Conservation (phyloP, 1,139 yeast species). For the Pichia sp. region DNA sequence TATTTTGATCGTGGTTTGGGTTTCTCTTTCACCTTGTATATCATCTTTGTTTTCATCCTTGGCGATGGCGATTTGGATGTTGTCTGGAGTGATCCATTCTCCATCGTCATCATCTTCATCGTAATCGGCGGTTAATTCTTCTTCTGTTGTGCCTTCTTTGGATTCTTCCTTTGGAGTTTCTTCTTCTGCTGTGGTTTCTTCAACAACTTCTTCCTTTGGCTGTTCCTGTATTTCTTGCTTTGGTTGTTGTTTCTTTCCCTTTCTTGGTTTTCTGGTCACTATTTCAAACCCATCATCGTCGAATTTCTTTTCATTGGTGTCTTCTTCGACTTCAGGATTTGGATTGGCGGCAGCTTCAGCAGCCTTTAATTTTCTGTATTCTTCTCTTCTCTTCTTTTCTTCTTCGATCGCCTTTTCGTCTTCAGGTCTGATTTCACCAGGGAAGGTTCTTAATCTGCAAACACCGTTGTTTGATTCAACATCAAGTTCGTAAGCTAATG, state of each 20-base stretch:
- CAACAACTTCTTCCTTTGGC: conserved; percentile 1
- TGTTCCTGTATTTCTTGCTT: conserved; percentile 24
- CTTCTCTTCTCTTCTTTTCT: conserved; percentile 20
- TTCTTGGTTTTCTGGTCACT: neutral
- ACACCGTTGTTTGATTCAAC: conserved; percentile 66
- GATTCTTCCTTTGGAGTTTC: neutral
- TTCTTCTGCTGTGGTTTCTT: neutral
- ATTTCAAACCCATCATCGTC: conserved; percentile 26
- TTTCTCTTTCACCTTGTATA: conserved; percentile 29
- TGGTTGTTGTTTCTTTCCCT: conserved; percentile 20
- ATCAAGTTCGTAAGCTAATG: conserved; percentile 87
- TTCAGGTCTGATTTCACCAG: conserved; percentile 53
- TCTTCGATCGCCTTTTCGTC: conserved; percentile 21
- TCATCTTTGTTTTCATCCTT: conserved; percentile 55
- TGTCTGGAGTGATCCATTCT: conserved; percentile 95
- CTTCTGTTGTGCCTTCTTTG: conserved; percentile 19
- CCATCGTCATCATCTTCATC: conserved; percentile 76
- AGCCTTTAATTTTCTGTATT: conserved; percentile 18
- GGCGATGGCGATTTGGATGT: conserved; percentile 63
- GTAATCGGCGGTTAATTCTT: conserved; percentile 42
- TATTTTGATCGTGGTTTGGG: conserved; percentile 33
- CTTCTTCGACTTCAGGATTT: conserved; percentile 13
- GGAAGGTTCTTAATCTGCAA: conserved; percentile 64
- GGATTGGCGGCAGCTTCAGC: conserved; percentile 11
- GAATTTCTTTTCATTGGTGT: conserved; percentile 18